Base-by-base conservation (phyloP, 495 filamentous ascomycete species). In the Aspergillus mulundensis region DNA sequence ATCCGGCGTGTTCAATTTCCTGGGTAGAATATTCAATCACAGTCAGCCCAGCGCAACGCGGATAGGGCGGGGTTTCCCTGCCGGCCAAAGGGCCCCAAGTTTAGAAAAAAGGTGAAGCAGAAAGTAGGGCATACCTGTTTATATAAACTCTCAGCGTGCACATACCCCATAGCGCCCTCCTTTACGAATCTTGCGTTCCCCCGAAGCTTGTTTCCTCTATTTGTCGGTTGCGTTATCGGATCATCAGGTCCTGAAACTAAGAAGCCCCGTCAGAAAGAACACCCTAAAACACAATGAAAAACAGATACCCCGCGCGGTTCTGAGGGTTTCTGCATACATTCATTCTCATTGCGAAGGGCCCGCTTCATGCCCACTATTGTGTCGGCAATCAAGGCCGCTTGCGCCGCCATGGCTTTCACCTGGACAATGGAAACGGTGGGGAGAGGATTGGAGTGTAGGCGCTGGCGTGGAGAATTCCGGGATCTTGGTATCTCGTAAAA, bases 121-220 rank as follows among this genome's bases (percentile, higher is more conserved):
- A 15, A 25, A 46, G 44, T 59, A 46, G 25, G 60, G n/a, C 34
- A 55, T 64, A 93, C 92, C 83, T 90, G 87, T 69, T 87, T 94
- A 77, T 96, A 95, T n/a, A 86, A 80, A 19, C 84, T 80, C 20
- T 88, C 85, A 2, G 89, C 85, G 45, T 80, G 81, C 2, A 87
- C 76, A 44, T 82, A 81, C 28, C 88, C 84, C 57, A 94, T 70
- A 43, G 85, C 84, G 39, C 90, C 90, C 65, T 89, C 82, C 53
- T 85, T 87, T 41, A 95, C 84, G 70, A 88, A 89, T 67, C 83
- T 81, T 40, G 91, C 86, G 65, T 88, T 88, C 63, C 81, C 87
- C 71, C 89, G 89, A 55, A 97, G 81, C 68, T 96, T 99, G 68
- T 96, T 89, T 44, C 89, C 91, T 63, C 93, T 89, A 70, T 96